Percentiles rank a stretch among this genome's conserved stretches.
Evolutionary conservation across 441 rosid species (phyloP).

Genomic region (Corymbia calophylla): DNA sequence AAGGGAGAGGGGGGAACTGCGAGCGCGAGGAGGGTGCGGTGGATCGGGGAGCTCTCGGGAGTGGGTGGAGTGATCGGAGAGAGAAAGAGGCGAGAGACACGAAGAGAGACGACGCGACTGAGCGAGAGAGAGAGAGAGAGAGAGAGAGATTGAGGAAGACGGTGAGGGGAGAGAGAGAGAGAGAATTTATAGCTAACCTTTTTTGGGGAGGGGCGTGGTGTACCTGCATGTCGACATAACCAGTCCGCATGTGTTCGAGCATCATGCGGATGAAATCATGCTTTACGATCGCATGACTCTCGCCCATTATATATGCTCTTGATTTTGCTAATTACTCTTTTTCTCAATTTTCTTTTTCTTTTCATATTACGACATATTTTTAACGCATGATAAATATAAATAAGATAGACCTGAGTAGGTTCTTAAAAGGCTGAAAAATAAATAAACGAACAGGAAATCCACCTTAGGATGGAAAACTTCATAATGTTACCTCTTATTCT

Average conservation of each 20-base stretch:
- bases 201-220: neutral
- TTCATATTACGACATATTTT: neutral
- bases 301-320: neutral
- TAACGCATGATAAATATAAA: neutral
- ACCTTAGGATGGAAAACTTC: too few relatives aligned
- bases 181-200: neutral
- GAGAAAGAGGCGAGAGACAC: neutral
- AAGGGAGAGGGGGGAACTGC: neutral
- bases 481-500: too few relatives aligned
- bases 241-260: neutral
- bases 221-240: neutral
- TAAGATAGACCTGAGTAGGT: too few relatives aligned
- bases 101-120: neutral
- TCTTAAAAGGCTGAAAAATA: too few relatives aligned
- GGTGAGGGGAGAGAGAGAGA: neutral
- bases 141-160: fast-evolving
- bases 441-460: too few relatives aligned
- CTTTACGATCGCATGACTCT: neutral
- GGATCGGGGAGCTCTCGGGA: neutral
- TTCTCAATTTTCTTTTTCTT: too few relatives aligned
- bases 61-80: neutral
- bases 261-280: neutral
- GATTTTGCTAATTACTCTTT: neutral
- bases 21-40: neutral
- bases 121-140: neutral